Conservation (phyloP, 208 protist species). For the Trypanosomatidae sp. region DNA sequence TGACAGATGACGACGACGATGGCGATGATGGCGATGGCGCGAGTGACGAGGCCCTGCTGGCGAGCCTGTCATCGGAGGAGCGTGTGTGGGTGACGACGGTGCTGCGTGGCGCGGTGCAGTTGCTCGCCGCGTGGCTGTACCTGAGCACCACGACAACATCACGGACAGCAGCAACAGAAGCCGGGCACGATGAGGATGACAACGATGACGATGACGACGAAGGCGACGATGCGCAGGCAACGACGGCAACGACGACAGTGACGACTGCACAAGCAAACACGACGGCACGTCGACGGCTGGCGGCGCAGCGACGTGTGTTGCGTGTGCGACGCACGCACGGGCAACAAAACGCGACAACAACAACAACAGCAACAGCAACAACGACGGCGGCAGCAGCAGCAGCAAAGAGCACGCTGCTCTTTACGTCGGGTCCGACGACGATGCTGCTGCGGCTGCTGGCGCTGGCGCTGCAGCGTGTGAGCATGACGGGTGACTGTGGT, state of each 20-base stretch:
- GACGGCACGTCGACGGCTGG: too few species aligned
- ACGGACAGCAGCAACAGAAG: background rate
- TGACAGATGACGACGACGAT: background rate
- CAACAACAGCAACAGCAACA: too few species aligned
- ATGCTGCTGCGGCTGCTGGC: background rate
- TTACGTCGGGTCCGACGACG: too few species aligned
- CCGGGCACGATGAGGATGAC: background rate
- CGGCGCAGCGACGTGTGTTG: too few species aligned
- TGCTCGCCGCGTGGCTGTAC: conserved; percentile 8
- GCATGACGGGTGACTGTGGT: background rate
- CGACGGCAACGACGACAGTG: background rate
- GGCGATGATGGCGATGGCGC: background rate
- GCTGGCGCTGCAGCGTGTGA: background rate
- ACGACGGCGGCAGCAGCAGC: too few species aligned
- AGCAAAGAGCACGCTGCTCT: too few species aligned
- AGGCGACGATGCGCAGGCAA: background rate
- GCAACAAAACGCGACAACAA: too few species aligned
- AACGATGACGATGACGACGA: conserved; percentile 1
- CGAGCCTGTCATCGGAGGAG: conserved; percentile 7
- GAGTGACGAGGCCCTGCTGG: background rate
- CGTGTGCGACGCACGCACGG: too few species aligned
- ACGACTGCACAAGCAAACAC: background rate
- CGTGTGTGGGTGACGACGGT: conserved; percentile 25
- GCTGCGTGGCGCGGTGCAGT: conserved; percentile 25
- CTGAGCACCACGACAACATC: background rate